Evolutionary conservation across 148 eudicot species (phyloP), one percentile per base, ranked within the genome.

Genomic region (Talinum fruticosum): DNA sequence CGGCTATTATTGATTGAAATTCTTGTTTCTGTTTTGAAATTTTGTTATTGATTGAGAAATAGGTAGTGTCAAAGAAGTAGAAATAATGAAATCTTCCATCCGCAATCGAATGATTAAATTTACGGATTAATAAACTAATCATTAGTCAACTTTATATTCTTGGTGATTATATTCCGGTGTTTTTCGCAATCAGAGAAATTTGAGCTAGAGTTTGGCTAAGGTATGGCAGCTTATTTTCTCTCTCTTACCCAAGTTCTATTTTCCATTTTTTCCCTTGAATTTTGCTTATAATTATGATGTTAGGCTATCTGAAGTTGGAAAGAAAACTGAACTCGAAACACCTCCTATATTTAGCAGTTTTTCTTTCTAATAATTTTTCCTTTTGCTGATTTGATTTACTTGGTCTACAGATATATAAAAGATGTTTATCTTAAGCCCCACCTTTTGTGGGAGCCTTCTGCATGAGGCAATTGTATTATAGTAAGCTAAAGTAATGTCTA

Each of bases 21-120:
- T 59, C 75, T 79, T 71, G 76, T 41, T 76, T 35, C 47, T 47
- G 72, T 71, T 64, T 47, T 26, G 6, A 76, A 29, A 26, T 62
- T 62, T 62, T 12, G 13, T 26, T n/a, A 8, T 66, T 79, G 38
- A 77, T 76, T 32, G 19, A 21, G 41, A 75, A 1, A 18, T 65
- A 2, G 19, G 1, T 19, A 29, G 19, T 28, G 53, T 59, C 24
- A 8, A 53, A 21, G 65, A 29, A 53, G 29, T 73, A 32, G 26
- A 29, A 23, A 33, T 59, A 53, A 73, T 41, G 64, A 10, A 72
- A 72, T 72, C 26, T 47, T 36, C 30, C 73, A 47, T 69, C 41
- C 21, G 15, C 13, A 38, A 70, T 23, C 34, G 59, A 53, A 53
- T 53, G 24, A 53, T 16, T 53, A 16, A n/a, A 19, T 21, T 4